Percentiles rank a stretch among this genome's conserved stretches.
Conservation (phyloP, 768 basidiomycete genomes). For the Collybia sp. region DNA sequence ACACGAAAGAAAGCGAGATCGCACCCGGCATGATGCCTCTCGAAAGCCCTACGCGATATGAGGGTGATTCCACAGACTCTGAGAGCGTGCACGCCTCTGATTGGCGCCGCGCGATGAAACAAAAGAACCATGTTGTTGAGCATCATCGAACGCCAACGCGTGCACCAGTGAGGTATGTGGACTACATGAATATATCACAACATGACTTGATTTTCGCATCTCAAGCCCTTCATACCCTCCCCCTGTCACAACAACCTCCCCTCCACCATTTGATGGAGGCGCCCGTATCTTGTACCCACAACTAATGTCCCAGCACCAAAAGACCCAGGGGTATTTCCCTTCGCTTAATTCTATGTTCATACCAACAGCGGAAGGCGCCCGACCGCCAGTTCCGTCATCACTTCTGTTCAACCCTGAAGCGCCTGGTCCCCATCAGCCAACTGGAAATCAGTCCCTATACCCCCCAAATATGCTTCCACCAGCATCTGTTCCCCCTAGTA, state of each 20-base stretch:
- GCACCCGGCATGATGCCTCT: constrained; percentile 48
- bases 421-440: too few relatives aligned
- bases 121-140: constrained; percentile 14
- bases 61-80: constrained; percentile 42
- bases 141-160: constrained; percentile 20
- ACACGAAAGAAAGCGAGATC: background rate
- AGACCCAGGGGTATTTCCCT: constrained; percentile 72
- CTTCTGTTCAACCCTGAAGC: constrained; percentile 38
- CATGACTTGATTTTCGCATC: constrained; percentile 3
- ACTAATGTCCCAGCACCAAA: constrained; percentile 78
- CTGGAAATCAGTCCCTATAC: constrained; percentile 14
- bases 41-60: constrained; percentile 56
- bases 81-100: constrained; percentile 30
- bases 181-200: background rate
- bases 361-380: constrained; percentile 25
- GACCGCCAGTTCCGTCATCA: constrained; percentile 32
- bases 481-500: constrained; percentile 6
- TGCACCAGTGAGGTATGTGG: constrained; percentile 28
- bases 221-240: constrained; percentile 36
- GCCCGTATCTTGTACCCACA: constrained; percentile 55
- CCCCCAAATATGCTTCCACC: constrained; percentile 6
- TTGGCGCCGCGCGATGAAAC: constrained; percentile 15
- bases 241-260: constrained; percentile 70
- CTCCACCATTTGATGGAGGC: constrained; percentile 43
- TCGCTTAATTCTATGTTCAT: constrained; percentile 75